Base-by-base conservation (phyloP, 2,329 filamentous ascomycete genomes). In the Colletotrichum phormii region DNA sequence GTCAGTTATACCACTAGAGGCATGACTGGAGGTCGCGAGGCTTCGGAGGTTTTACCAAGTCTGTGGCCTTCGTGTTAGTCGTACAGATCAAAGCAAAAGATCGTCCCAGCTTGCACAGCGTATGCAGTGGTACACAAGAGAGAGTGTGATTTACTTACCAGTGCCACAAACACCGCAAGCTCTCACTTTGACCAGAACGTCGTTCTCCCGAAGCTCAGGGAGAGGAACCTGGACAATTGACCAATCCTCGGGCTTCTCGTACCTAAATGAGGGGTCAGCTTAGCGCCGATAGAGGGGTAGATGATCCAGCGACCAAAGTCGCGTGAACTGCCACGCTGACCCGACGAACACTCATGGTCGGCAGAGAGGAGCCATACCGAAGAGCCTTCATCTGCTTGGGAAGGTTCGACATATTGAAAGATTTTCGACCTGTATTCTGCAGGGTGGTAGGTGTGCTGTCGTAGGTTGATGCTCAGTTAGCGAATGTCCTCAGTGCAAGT, bases 171-270 rank as follows among this genome's bases (percentile, higher is more conserved):
- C 89, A 84, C 90, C 89, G 76, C 89, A 91, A 67, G 89, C 91
- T 82, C 92, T 92, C 78, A 93, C 90, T 82, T 92, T 91, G 82
- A 92, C 86, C 77, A 91, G 82, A 75, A 91, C 84, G 81, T 92
- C 89, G 72, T 89, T 87, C 31, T 89, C 85, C 76, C 89, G 87
- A 75, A 92, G 82, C 76, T 84, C 86, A 24, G 91, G 91, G 7
- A 92, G 86, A 75, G 91, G 90, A 46, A 92, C 88, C 12, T 89
- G 84, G 75, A 92, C 89, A 72, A 92, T 86, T 75, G 85, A 85
- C 82, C 88, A 91, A 72, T 88, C 85, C 79, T 90, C 84, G 55
- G 90, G 90, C 86, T 91, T 88, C 81, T 89, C 88, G 83, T 92
- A 91, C 81, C 84, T 86, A 71, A n/a, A 37, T 67, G 53, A 72